Percentiles rank a stretch among this genome's conserved stretches.
These are phyloP conservation scores for Psilocybe mexicana DNA, from an alignment of 1,284 basidiomycete genomes.

Conservation along the genomic window DNA sequence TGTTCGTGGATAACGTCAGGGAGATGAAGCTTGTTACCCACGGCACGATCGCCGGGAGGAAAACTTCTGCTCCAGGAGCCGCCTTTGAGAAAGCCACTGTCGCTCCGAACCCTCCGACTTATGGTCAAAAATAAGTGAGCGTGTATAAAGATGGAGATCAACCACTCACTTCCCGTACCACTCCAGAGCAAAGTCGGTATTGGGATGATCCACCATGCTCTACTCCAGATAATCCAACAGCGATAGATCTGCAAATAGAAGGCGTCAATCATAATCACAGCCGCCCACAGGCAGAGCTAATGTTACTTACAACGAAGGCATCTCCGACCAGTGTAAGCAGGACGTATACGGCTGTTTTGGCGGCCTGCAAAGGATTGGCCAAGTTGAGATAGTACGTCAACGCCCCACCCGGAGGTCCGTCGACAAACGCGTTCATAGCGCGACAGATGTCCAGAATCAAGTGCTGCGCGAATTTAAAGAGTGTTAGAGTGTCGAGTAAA, in stretches of 20 bases:
- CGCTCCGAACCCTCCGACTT: conserved; percentile 7
- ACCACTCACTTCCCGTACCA: not conserved
- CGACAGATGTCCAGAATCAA: conserved; percentile 5
- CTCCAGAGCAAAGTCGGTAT: not conserved
- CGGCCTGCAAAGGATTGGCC: conserved; percentile 1
- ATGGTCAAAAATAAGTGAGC: not conserved
- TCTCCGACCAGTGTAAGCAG: conserved; percentile 3
- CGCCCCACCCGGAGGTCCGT: conserved; percentile 4
- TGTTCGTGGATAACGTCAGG: conserved; percentile 4
- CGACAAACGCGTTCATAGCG: conserved; percentile 6
- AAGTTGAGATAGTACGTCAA: not conserved
- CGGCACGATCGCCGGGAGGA: conserved; percentile 8
- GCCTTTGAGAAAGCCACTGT: conserved; percentile 3
- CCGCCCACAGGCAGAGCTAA: not conserved
- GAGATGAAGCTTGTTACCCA: conserved; percentile 10
- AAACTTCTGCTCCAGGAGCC: conserved; percentile 5
- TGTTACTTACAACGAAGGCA: not conserved
- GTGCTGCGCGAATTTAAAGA: not conserved
- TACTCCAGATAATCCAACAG: conserved; percentile 1
- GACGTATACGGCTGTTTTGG: conserved; percentile 1
- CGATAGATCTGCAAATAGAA: not conserved
- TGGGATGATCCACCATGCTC: conserved; percentile 1
- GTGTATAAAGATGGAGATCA: not conserved
- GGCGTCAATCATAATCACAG: not conserved
- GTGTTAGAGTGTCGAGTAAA: not conserved